These are phyloP conservation scores for Metroxylon sagu DNA, from an alignment of 176 grass and related monocot species.

Conservation along the genomic window DNA sequence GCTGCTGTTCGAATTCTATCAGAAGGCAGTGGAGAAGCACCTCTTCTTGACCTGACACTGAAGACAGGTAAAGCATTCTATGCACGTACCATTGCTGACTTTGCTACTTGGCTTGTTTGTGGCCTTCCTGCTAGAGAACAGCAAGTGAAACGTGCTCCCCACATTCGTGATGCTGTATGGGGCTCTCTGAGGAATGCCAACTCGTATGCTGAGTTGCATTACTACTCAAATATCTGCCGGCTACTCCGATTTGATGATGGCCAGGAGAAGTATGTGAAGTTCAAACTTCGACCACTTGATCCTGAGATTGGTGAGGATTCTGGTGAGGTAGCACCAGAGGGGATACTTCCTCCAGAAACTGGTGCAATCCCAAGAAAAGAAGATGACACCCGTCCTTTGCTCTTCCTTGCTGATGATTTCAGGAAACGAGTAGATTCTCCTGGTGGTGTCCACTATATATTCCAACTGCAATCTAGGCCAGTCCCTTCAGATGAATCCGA, in stretches of 20 bases:
- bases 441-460: slow-evolving; percentile 38
- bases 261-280: slow-evolving; percentile 55
- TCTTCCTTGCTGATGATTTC: slow-evolving; percentile 64
- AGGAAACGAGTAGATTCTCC: slow-evolving; percentile 26
- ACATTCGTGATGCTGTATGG: slow-evolving; percentile 65
- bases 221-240: slow-evolving; percentile 68
- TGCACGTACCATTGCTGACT: slow-evolving; percentile 51
- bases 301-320: slow-evolving; percentile 35
- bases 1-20: slow-evolving; percentile 53
- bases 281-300: slow-evolving; percentile 50
- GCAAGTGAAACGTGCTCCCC: slow-evolving; percentile 43
- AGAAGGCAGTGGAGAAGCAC: slow-evolving; percentile 29
- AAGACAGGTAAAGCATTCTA: slow-evolving; percentile 65
- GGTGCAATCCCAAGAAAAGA: slow-evolving; percentile 60
- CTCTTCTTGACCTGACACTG: slow-evolving; percentile 49
- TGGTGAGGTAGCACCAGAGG: slow-evolving; percentile 36
- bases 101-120: slow-evolving; percentile 51
- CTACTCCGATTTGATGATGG: slow-evolving; percentile 53
- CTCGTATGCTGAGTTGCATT: slow-evolving; percentile 52
- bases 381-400: slow-evolving; percentile 39
- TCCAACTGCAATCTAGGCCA: slow-evolving; percentile 49
- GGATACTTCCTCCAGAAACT: slow-evolving; percentile 51
- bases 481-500: slow-evolving; percentile 24
- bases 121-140: slow-evolving; percentile 59
- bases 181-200: slow-evolving; percentile 49